Percentiles rank a stretch among this genome's conserved stretches.
phyloP scores from a whole-genome alignment of 2,329 filamentous ascomycete genomes.

The Colletotrichum filicis region DNA sequence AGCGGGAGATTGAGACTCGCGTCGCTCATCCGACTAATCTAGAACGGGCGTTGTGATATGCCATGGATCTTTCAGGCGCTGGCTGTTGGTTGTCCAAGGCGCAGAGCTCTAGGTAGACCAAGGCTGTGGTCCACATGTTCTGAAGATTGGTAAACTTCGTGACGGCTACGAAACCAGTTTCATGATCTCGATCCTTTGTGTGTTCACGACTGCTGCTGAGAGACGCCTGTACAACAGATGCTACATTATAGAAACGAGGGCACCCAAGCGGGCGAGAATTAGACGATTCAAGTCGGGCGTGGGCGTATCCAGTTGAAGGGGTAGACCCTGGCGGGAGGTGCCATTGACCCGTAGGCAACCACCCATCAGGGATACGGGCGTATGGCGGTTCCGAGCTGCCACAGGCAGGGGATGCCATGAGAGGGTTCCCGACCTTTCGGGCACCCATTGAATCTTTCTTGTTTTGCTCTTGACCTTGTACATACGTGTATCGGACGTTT shows the following conservation, averaged over 20 bases:
- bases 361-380: conserved; percentile 27
- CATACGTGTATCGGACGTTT: not conserved
- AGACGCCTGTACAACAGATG: not conserved
- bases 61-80: not conserved
- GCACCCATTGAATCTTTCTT: conserved; percentile 14
- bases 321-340: conserved; percentile 19
- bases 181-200: not conserved
- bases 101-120: not conserved
- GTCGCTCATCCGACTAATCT: not conserved
- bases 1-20: not conserved
- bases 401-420: conserved; percentile 28
- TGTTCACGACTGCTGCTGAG: not conserved
- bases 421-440: conserved; percentile 27
- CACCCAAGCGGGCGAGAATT: not conserved
- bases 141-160: not conserved
- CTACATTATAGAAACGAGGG: not conserved
- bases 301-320: conserved; percentile 1
- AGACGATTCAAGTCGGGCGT: not conserved
- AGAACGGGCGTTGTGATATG: not conserved
- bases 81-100: not conserved
- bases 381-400: conserved; percentile 27
- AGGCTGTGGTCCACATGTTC: not conserved
- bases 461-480: conserved; percentile 1
- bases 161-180: not conserved
- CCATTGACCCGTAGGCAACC: conserved; percentile 30